A percentile compares a stretch with the other conserved stretches of the same genome.
Conservation (phyloP, 2,329 filamentous ascomycete species). For the Monosporascus ibericus region DNA sequence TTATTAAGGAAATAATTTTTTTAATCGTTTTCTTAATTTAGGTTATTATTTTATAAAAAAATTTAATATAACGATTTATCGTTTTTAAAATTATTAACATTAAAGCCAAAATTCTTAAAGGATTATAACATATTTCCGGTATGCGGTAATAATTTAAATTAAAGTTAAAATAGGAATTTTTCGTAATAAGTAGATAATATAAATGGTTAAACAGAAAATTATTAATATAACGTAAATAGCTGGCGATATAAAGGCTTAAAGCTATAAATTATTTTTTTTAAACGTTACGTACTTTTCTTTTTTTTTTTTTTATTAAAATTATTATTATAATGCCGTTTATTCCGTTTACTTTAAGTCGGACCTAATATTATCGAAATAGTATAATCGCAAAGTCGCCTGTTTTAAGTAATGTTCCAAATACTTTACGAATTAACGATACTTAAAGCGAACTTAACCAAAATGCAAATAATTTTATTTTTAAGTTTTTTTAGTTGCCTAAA, state of each 20-base stretch:
- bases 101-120: too few species aligned
- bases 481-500: not conserved
- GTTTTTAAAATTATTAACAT: too few species aligned
- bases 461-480: not conserved
- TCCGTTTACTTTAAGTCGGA: not conserved
- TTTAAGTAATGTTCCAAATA: not conserved
- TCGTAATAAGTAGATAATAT: not conserved
- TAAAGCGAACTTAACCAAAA: not conserved
- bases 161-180: too few species aligned
- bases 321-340: not conserved
- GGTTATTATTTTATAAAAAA: not conserved
- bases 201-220: too few species aligned
- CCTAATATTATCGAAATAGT: not conserved
- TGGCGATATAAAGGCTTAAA: not conserved
- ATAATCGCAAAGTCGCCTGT: not conserved
- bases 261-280: not conserved
- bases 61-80: too few species aligned
- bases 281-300: not conserved
- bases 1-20: not conserved
- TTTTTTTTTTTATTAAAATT: not conserved
- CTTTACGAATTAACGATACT: not conserved
- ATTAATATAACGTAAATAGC: too few species aligned
- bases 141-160: too few species aligned
- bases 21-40: not conserved
- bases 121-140: too few species aligned